Evolutionary conservation across 2,329 filamentous ascomycete genomes (phyloP), one percentile per base, ranked within the genome.

Genomic region (Diplodia corticola): DNA sequence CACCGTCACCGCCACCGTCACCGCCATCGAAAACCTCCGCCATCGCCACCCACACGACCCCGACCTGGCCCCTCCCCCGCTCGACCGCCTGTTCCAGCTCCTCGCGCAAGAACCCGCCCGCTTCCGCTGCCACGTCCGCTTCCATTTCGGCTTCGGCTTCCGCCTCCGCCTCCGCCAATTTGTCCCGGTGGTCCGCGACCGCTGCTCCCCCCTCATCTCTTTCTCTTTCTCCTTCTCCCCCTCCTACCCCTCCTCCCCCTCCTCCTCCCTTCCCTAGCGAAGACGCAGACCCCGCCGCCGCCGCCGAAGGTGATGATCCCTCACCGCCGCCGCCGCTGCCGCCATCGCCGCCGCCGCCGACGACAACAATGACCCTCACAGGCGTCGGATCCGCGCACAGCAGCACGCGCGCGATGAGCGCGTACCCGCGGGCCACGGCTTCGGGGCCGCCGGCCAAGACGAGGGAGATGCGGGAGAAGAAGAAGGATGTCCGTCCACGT

Each of bases 341-440:
- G 37, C 4, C 37, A n/a, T 1, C n/a, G 40, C 3, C 40, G 40
- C 5, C 2, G 37, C 13, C 37, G 15, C 6, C 40, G 9, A 33
- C 30, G 4, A 44, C 40, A 67, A 85, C 81, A 2, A 85, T 72
- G 0, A 83, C 77, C 3, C 76, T 70, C 6, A 83, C 72, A 51
- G 80, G 67, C 0, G 78, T 81, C 59, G 72, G 67, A 37, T 82
- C 80, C 1, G 71, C 50, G 0, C 69, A 71, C 9, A 73, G 68
- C 17, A 83, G 67, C 5, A 84, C 79, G 1, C 80, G 77, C 1
- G 78, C 79, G 28, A 85, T 78, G 2, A 86, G 75, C 3, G 82
- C 77, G 69, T 83, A 86, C 0, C 82, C 83, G 0, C 83, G 83
- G 0, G 83, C 86, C 13, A 86, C 78, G 0, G 83, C 83, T 0